Conservation (phyloP, 192 early-diverging fungal genomes). For the Gaertneriomyces semiglobifer region DNA sequence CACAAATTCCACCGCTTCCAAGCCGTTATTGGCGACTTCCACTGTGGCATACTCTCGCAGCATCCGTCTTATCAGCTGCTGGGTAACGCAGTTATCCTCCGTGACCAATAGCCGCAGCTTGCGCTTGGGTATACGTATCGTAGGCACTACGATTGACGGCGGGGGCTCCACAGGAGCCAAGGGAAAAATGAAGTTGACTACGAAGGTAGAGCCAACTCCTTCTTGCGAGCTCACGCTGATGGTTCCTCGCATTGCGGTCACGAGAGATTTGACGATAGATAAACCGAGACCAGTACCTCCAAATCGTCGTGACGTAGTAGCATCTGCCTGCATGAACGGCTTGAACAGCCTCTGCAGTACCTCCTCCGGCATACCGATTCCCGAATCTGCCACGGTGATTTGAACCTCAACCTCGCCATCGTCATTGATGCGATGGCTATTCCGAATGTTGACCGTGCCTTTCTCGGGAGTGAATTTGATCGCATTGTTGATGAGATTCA, state of each 20-base stretch:
- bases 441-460: conserved; percentile 5
- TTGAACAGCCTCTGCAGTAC: conserved; percentile 21
- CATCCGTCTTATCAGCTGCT: conserved; percentile 26
- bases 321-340: conserved; percentile 30
- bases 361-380: conserved; percentile 24
- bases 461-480: conserved; percentile 22
- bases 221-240: conserved; percentile 10
- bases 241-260: conserved; percentile 16
- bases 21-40: conserved; percentile 29
- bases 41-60: conserved; percentile 9
- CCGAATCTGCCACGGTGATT: conserved; percentile 19
- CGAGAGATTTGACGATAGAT: conserved; percentile 20
- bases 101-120: conserved; percentile 12
- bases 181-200: conserved; percentile 4
- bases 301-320: conserved; percentile 14
- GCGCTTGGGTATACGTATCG: background rate
- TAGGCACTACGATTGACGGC: background rate
- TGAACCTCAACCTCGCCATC: background rate
- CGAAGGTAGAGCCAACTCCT: conserved; percentile 22
- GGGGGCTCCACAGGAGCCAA: conserved; percentile 6
- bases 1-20: conserved; percentile 14
- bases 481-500: conserved; percentile 28
- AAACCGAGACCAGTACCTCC: conserved; percentile 35
- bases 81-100: conserved; percentile 34
- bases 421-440: background rate